Evolutionary conservation across 805 yeast genomes (phyloP), one percentile per base, ranked within the genome.

Genomic region (Starmerella geochares): DNA sequence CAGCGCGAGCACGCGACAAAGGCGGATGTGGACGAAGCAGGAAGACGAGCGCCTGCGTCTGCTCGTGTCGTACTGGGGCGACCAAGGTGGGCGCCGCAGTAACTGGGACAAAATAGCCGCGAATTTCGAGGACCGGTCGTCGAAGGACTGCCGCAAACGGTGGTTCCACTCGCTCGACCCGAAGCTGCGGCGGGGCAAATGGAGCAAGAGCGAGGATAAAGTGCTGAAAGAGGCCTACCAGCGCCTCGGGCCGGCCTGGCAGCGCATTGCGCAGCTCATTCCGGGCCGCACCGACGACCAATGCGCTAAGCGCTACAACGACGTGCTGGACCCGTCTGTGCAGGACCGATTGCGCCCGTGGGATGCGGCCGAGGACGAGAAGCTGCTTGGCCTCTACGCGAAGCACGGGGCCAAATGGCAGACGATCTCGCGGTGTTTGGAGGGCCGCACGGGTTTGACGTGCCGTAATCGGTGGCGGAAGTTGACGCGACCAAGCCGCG

Each of bases 381-480:
- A 68, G 51, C 68, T 88, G 47, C 77, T 86, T n/a, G 71, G 72
- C 40, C 74, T 78, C 58, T 88, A 86, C 20, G 78, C 79, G 59
- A 63, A 65, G 33, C 76, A 79, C 62, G 96, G 96, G 28, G 85
- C 96, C 0, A 81, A 83, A 62, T 88, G 97, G 97, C 75, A 92
- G 58, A 77, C 82, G 1, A 83, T 88, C 1, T 78, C 94, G 1
- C 61, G 67, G 38, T 80, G 78, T 43, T 77, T 88, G 72, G 73
- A 76, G 36, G 82, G 88, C 40, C 70, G 97, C 49, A 94, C 96
- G 4, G 80, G 92, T 54, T 73, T 88, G 50, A 86, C 95, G 0
- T 87, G 96, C 64, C 71, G 97, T 54, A 88, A 88, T 66, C 73
- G 96, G 54, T 88, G 96, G 96, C 75, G 96, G 58, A 86, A 84